Conservation (phyloP, 805 yeast genomes). For the Lachancea meyersii region DNA sequence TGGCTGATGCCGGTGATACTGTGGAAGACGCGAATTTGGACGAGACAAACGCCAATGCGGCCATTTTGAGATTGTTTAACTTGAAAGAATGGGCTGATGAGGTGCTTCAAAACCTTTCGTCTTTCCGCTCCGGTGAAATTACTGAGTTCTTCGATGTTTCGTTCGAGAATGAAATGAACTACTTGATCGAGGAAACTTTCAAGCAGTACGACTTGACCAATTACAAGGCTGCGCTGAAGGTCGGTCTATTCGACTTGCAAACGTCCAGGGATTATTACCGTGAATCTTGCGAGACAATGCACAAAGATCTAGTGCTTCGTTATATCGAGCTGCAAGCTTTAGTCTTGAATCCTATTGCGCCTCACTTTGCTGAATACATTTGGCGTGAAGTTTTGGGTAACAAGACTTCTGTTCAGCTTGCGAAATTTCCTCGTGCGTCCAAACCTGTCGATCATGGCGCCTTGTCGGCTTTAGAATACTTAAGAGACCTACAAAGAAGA, state of each 20-base stretch:
- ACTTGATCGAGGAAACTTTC: slow-evolving; percentile 66
- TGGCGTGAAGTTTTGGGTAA: slow-evolving; percentile 77
- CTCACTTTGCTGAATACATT: slow-evolving; percentile 89
- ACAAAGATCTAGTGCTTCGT: slow-evolving; percentile 68
- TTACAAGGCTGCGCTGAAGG: slow-evolving; percentile 84
- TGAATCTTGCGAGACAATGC: slow-evolving; percentile 69
- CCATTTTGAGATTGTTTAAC: slow-evolving; percentile 85
- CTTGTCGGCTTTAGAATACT: slow-evolving; percentile 68
- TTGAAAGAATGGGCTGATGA: slow-evolving; percentile 96
- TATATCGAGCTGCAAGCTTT: slow-evolving; percentile 85
- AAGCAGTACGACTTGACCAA: slow-evolving; percentile 64
- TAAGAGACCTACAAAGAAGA: slow-evolving; percentile 69
- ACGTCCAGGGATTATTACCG: slow-evolving; percentile 94
- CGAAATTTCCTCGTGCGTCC: slow-evolving; percentile 73
- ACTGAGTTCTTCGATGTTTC: slow-evolving; percentile 76
- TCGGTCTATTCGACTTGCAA: slow-evolving; percentile 90
- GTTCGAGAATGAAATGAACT: slow-evolving; percentile 90
- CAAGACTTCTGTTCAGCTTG: slow-evolving; percentile 60
- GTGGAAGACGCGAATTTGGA: slow-evolving; percentile 98
- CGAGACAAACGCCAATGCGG: slow-evolving; percentile 94
- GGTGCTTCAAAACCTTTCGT: slow-evolving; percentile 43
- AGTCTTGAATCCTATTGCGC: slow-evolving; percentile 85
- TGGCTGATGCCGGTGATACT: slow-evolving; percentile 97
- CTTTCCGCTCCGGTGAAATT: slow-evolving; percentile 48
- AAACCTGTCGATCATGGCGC: slow-evolving; percentile 57